Base-by-base conservation (phyloP, 2,329 filamentous ascomycete genomes). In the Trichoderma sp. region DNA sequence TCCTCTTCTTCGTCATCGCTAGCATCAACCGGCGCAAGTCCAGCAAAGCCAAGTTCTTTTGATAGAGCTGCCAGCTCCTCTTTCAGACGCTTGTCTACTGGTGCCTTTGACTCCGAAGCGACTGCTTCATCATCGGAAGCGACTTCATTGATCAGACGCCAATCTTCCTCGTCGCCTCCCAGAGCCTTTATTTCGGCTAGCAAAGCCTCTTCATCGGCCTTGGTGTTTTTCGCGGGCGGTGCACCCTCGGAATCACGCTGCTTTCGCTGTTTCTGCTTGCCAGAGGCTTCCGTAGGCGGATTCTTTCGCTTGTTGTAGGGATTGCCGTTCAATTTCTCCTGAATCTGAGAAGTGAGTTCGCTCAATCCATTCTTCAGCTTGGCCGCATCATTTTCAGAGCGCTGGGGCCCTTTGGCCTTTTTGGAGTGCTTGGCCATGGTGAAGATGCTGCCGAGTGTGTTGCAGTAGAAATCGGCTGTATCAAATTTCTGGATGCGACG, bases 131-230 rank as follows among this genome's bases (percentile, higher is more conserved):
- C 81, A 21, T 83, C 82, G 4, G 83, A 85, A 39, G 83, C 81
- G 14, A 83, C 81, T 72, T 86, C 88, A 56, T 85, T 86, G 68
- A 92, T 86, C 39, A 92, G 84, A 43, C 88, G 86, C 57, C 91
- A 79, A 74, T 92, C 90, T 56, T 88, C 84, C 79, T 92, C 88
- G 68, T 91, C 89, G 15, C 90, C 90, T 4, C 90, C 90, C 2
- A 92, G 82, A 15, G 88, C 88, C 74, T 86, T 84, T 73, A 92
- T 92, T 76, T 92, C 90, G 71, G 88, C 86, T 8, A 92, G 81
- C 5, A 92, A 81, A 14, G 80, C 78, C 36, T 82, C 81, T n/a
- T 79, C 75, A 26, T 79, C 79, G 28, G 79, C 76, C 12, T 78
- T 75, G 18, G 60, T 36, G 43, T 73, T 70, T 28, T 75, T 75